Conservation (phyloP, 2,329 filamentous ascomycete genomes). For the Colletotrichum cordylinicola region DNA sequence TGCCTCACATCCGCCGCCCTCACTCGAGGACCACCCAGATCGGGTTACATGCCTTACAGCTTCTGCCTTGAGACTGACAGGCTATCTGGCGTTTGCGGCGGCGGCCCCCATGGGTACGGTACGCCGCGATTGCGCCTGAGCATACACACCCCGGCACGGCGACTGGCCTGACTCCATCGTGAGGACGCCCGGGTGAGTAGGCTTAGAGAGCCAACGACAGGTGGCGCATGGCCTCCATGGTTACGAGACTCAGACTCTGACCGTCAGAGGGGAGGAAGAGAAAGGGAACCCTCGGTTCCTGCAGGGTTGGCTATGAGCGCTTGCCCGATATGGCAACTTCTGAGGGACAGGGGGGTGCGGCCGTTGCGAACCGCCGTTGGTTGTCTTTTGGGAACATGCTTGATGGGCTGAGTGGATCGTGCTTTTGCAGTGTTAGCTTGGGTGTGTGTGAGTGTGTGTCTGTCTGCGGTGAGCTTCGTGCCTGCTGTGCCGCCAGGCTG, state of each 20-base stretch:
- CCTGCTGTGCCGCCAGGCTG: conserved; percentile 9
- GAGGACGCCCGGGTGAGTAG: neutral
- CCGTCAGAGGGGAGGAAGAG: neutral
- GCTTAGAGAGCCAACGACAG: neutral
- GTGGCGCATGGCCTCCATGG: neutral
- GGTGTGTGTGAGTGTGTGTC: neutral
- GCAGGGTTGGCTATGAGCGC: conserved; percentile 13
- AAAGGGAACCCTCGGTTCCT: neutral
- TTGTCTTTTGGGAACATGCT: neutral
- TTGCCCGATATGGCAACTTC: conserved; percentile 10
- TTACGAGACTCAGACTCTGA: neutral
- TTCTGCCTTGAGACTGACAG: neutral
- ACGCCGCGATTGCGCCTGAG: neutral
- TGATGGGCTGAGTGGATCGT: neutral
- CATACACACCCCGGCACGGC: neutral
- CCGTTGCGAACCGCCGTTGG: neutral
- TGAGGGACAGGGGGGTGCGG: neutral
- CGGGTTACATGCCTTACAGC: neutral
- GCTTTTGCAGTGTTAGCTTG: neutral
- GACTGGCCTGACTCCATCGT: conserved; percentile 10
- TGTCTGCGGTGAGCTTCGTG: neutral
- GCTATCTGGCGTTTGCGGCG: neutral
- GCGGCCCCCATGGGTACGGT: neutral
- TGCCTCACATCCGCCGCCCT: neutral
- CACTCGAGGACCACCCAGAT: neutral